Base-by-base conservation (phyloP, 352 stramenopile genomes). In the Paralagenidium karlingii region DNA sequence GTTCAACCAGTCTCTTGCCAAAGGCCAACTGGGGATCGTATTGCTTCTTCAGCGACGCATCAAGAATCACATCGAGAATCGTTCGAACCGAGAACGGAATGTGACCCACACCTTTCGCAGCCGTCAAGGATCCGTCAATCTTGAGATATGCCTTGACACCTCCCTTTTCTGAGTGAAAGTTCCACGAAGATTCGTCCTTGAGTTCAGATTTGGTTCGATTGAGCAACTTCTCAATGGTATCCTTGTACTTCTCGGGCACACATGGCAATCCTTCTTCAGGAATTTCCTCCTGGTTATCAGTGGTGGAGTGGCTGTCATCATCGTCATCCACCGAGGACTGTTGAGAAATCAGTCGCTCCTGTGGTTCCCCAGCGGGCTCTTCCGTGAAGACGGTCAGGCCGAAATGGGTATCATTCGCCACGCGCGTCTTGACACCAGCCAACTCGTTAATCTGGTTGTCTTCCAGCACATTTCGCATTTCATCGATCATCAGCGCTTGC, bases 401-500 rank as follows among this genome's bases (percentile, higher is more conserved):
- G 34, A 80, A 70, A 3, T 60, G 20, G 12, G 63, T 82, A 16
- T 24, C 40, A 33, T 80, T 82, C 1, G 66, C 74, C 32, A 82
- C 62, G 16, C 43, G 50, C 32, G 16, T 18, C n/a, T 38, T 40
- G n/a, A 7, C 43, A 44, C 38, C 24, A 5, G 36, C 29, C 3
- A 21, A 37, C n/a, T 33, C 25, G 13, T 61, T 51, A 11, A 38
- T 26, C 9, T 64, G 41, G n/a, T 73, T 55, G 0, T 83, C 62
- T 16, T 83, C 66, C 10, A 81, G 55, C 21, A 58, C 66, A 24
- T 59, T 67, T 10, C 64, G 65, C 16, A 81, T 28, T 24, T 58
- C 65, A 27, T 81, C 68, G 30, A 82, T 63, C 21, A 82, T 58
- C 27, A 80, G 79, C 19, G 60, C 63, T 39, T 83, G 69, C 57